A percentile compares a stretch with the other conserved stretches of the same genome.
Conservation (phyloP, 129 eudicot species). For the Deinandra increscens region DNA sequence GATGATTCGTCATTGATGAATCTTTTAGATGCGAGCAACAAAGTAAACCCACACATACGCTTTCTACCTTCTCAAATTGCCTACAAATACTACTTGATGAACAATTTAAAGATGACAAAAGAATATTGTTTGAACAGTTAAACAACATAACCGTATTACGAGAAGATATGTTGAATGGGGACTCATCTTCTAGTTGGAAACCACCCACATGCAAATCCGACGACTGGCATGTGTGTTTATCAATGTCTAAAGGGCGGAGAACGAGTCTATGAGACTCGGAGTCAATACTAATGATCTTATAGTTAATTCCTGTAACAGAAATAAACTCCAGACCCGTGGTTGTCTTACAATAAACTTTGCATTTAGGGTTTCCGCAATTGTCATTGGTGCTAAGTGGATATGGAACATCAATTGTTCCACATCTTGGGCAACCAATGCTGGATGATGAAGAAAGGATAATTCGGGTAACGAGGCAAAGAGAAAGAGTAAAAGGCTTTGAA, state of each 20-base stretch:
- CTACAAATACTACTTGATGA: slow-evolving; percentile 44
- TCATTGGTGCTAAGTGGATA: slow-evolving; percentile 50
- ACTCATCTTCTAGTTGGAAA: slow-evolving; percentile 35
- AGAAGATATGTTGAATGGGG: slow-evolving; percentile 50
- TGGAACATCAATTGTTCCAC: slow-evolving; percentile 41
- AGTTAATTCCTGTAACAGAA: slow-evolving; percentile 37
- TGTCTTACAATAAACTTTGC: slow-evolving; percentile 39
- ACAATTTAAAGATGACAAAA: slow-evolving; percentile 48
- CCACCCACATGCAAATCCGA: slow-evolving; percentile 41
- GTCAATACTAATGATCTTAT: slow-evolving; percentile 43
- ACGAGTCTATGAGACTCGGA: slow-evolving; percentile 22
- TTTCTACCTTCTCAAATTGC: slow-evolving; percentile 42
- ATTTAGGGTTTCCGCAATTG: slow-evolving; percentile 40
- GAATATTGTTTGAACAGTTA: no score
- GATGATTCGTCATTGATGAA: slow-evolving; percentile 47
- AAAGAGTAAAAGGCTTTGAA: slow-evolving; percentile 21
- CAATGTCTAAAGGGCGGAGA: slow-evolving; percentile 30
- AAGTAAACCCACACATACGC: slow-evolving; percentile 30
- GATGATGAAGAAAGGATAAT: neutral
- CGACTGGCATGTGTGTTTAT: slow-evolving; percentile 36
- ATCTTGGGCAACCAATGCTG: slow-evolving; percentile 35
- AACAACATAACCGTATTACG: slow-evolving; percentile 48
- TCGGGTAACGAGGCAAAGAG: slow-evolving; percentile 25
- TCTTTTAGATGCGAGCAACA: no score
- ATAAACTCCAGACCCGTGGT: slow-evolving; percentile 33